Evolutionary conservation across 2,329 filamentous ascomycete species (phyloP).

Genomic region (Bipolaris victoriae): DNA sequence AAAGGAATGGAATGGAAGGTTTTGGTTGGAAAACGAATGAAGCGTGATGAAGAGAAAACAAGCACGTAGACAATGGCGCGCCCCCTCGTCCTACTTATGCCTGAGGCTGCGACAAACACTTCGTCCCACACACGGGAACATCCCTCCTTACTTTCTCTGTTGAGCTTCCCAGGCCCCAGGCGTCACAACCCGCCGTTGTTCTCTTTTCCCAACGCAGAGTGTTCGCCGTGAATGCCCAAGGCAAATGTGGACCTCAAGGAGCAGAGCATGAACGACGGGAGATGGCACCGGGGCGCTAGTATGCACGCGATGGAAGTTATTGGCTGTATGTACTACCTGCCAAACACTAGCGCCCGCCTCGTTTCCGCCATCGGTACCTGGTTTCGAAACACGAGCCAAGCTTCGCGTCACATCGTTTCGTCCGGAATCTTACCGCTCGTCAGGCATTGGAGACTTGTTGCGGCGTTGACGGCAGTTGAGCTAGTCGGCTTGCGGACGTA

Average conservation of each 20-base stretch:
- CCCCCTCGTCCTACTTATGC: slow-evolving; percentile 3
- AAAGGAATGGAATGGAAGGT: slow-evolving; percentile 3
- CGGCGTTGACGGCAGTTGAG: not conserved
- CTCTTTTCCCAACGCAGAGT: slow-evolving; percentile 12
- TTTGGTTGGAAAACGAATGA: slow-evolving; percentile 8
- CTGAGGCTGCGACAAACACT: not conserved
- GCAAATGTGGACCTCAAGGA: slow-evolving; percentile 6
- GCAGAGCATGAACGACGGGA: slow-evolving; percentile 16
- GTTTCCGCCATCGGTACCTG: slow-evolving; percentile 11
- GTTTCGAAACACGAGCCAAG: slow-evolving; percentile 24
- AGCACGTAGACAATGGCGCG: not conserved
- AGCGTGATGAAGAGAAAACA: slow-evolving; percentile 7
- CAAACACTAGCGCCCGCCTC: slow-evolving; percentile 21
- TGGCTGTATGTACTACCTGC: slow-evolving; percentile 1
- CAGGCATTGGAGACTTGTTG: not conserved
- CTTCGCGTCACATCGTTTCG: slow-evolving; percentile 1
- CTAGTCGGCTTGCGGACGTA: not conserved
- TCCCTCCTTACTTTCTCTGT: not conserved
- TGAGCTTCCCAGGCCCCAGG: slow-evolving; percentile 1
- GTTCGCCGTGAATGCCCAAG: slow-evolving; percentile 7
- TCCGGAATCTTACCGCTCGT: not conserved
- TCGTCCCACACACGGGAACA: slow-evolving; percentile 5
- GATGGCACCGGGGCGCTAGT: slow-evolving; percentile 9
- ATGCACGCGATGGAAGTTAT: not conserved
- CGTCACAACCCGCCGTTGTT: slow-evolving; percentile 12